Percentiles rank a stretch among this genome's conserved stretches.
phyloP scores from a whole-genome alignment of 2,329 filamentous ascomycete species.

The Hymenoscyphus fraxineus region DNA sequence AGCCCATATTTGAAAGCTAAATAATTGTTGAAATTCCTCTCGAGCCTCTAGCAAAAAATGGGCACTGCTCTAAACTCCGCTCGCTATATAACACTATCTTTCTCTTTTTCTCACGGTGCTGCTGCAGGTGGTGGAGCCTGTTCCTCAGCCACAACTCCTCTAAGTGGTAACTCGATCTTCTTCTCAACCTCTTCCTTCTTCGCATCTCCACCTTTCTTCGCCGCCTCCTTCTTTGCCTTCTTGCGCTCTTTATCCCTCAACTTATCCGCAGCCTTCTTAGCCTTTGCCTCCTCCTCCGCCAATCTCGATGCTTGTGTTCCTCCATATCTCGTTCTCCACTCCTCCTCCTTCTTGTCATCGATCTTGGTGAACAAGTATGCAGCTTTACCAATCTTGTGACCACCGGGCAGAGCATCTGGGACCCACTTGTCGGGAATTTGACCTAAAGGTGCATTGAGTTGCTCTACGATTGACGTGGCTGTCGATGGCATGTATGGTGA shows the following conservation, averaged over 20 bases:
- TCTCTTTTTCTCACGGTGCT: constrained; percentile 23
- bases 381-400: constrained; percentile 78
- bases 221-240: constrained; percentile 41
- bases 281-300: constrained; percentile 63
- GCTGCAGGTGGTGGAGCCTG: constrained; percentile 34
- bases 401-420: constrained; percentile 58
- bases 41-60: background rate
- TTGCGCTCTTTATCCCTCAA: constrained; percentile 43
- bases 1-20: background rate
- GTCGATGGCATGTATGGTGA: constrained; percentile 85
- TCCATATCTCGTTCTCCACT: constrained; percentile 76
- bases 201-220: constrained; percentile 15
- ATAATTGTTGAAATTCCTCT: background rate
- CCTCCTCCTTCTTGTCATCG: constrained; percentile 73
- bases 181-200: constrained; percentile 29
- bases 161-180: constrained; percentile 25
- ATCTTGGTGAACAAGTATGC: constrained; percentile 80
- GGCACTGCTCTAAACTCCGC: background rate
- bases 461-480: constrained; percentile 68
- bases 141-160: constrained; percentile 32
- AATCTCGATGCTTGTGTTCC: constrained; percentile 63
- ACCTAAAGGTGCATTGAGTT: constrained; percentile 59
- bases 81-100: background rate
- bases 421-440: constrained; percentile 66
- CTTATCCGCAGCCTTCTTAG: constrained; percentile 37